Base-by-base conservation (phyloP, 352 stramenopile genomes). In the Peronospora belbahrii region DNA sequence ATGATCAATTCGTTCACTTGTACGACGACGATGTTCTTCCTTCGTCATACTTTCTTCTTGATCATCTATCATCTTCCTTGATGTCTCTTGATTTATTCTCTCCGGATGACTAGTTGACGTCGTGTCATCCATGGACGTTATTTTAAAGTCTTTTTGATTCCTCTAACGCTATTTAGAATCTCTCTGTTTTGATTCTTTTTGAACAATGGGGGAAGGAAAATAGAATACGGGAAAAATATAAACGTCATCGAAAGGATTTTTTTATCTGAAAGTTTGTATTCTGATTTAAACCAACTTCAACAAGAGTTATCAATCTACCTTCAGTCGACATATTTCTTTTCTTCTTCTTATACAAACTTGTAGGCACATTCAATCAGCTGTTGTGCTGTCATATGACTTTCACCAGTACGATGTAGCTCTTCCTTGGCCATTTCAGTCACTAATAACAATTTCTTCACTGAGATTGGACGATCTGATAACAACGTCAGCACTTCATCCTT, bases 361-460 rank as follows among this genome's bases (percentile, higher is more conserved):
- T 89, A 88, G 23, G 78, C 78, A 55, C 74, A 88, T 35, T 92
- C 81, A 52, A 92, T 82, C 52, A 92, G 85, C 41, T 78, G 75
- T 32, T 74, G 59, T 50, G 71, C 81, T 14, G 81, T 83, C 41
- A 92, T 86, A 47, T 65, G 70, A 48, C 65, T 73, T 18, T 86
- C 74, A 48, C 70, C 70, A 19, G 73, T 84, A 37, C 70, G 64
- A 11, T 53, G 60, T 10, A 88, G 62, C 50, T 92, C 75, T 37
- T 95, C 92, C 51, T 96, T 93, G 32, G 95, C 95, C 94, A 98
- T 98, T 74, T 98, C 95, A 19, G 91, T 78, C 36, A 98, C 92
- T 62, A 98, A 86, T 30, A 99, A 59, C 24, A 99, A 72, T 58
- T 97, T 96, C 73, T 99, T 99, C 63, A 99, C 95, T 35, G 95